phyloP scores from a whole-genome alignment of 306 rosid genomes.

The Sechiopsis laciniata region DNA sequence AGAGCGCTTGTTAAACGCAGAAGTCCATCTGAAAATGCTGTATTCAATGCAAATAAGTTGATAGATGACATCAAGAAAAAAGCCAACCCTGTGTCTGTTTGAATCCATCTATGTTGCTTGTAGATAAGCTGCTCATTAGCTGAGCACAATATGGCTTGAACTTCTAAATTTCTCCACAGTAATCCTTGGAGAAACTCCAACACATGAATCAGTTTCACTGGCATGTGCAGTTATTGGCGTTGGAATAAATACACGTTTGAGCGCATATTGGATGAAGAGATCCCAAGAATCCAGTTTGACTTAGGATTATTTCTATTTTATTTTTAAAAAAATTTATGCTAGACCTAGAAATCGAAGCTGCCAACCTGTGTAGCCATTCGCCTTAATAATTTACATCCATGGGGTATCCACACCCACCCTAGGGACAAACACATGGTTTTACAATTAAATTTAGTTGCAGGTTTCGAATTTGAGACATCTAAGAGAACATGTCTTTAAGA shows the following conservation, averaged over 20 bases:
- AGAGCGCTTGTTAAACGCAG: conserved; percentile 47
- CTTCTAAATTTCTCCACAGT: not conserved
- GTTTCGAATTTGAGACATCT: too few relatives aligned
- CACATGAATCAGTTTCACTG: not conserved
- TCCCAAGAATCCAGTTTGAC: not conserved
- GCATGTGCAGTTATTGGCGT: not conserved
- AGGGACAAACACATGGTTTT: too few relatives aligned
- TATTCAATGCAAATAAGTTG: conserved; percentile 41
- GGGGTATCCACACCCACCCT: too few relatives aligned
- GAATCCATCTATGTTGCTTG: not conserved
- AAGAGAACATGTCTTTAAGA: too few relatives aligned
- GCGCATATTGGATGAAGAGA: not conserved
- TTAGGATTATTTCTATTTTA: not conserved
- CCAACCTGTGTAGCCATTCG: too few relatives aligned
- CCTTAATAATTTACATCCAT: too few relatives aligned
- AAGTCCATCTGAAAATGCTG: conserved; percentile 37
- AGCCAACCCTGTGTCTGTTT: conserved; percentile 12
- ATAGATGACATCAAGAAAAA: conserved; percentile 45
- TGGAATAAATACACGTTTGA: not conserved
- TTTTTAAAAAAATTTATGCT: too few relatives aligned
- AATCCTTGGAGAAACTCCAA: not conserved
- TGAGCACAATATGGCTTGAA: not conserved
- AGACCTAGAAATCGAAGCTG: too few relatives aligned
- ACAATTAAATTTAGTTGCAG: too few relatives aligned
- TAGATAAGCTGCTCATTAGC: not conserved